Conservation (phyloP, 2,329 filamentous ascomycete genomes). For the Biscogniauxia sp. region DNA sequence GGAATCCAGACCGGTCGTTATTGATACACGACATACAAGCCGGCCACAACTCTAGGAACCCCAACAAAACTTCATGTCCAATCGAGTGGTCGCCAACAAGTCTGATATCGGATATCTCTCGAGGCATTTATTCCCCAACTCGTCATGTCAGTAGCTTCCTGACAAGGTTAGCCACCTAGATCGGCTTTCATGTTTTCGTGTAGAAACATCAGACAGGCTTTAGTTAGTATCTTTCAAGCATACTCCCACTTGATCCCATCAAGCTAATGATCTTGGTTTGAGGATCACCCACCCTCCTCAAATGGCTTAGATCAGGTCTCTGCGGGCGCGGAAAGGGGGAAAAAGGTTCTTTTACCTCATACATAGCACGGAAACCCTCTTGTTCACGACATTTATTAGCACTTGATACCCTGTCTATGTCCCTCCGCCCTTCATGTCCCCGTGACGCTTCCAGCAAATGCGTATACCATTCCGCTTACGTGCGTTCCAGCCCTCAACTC, state of each 20-base stretch:
- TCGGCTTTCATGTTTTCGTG: too few relatives aligned
- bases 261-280: too few relatives aligned
- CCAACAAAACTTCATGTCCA: not conserved
- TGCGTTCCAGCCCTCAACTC: slow-evolving; percentile 10
- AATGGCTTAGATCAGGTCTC: not conserved
- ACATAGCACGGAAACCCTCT: not conserved
- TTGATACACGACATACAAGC: not conserved
- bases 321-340: too few relatives aligned
- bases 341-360: not conserved
- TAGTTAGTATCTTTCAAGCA: not conserved
- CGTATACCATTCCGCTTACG: slow-evolving; percentile 2
- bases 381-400: not conserved
- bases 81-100: too few relatives aligned
- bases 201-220: too few relatives aligned
- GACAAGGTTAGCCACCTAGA: too few relatives aligned
- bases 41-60: not conserved
- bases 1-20: not conserved
- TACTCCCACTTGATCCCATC: not conserved
- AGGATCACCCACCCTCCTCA: too few relatives aligned
- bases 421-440: not conserved
- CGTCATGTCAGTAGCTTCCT: too few relatives aligned
- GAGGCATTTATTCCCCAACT: too few relatives aligned
- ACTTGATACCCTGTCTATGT: not conserved
- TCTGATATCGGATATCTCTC: too few relatives aligned
- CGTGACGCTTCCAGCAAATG: slow-evolving; percentile 3